phyloP scores from a whole-genome alignment of 2,329 filamentous ascomycete species.

The Colletotrichum sp. region DNA sequence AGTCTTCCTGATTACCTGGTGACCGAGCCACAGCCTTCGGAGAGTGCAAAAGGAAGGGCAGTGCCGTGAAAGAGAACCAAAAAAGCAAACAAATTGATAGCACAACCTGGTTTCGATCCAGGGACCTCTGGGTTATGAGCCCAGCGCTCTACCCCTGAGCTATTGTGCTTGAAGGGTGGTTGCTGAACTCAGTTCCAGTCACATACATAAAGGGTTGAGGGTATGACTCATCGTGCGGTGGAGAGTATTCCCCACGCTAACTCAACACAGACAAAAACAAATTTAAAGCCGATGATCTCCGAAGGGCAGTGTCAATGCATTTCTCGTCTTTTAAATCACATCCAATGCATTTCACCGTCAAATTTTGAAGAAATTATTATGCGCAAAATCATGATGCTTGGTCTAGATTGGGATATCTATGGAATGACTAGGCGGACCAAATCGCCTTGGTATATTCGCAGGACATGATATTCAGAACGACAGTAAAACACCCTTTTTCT shows the following conservation, averaged over 20 bases:
- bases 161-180: neutral
- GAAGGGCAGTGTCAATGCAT: neutral
- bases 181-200: accelerated
- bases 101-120: constrained; percentile 22
- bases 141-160: constrained; percentile 23
- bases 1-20: neutral
- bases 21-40: neutral
- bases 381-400: neutral
- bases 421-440: constrained; percentile 9
- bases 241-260: neutral
- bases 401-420: constrained; percentile 16
- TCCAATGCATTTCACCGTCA: neutral
- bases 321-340: neutral
- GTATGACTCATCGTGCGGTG: neutral
- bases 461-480: constrained; percentile 15
- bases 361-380: neutral
- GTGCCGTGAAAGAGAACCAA: neutral
- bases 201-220: neutral
- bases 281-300: neutral
- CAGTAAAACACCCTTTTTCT: neutral
- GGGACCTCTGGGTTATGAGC: constrained; percentile 23
- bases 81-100: neutral
- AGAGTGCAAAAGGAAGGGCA: neutral
- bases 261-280: neutral
- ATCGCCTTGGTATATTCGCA: constrained; percentile 19